Base-by-base conservation (phyloP, 345 rosid genomes). In the Rhizophora apiculata region DNA sequence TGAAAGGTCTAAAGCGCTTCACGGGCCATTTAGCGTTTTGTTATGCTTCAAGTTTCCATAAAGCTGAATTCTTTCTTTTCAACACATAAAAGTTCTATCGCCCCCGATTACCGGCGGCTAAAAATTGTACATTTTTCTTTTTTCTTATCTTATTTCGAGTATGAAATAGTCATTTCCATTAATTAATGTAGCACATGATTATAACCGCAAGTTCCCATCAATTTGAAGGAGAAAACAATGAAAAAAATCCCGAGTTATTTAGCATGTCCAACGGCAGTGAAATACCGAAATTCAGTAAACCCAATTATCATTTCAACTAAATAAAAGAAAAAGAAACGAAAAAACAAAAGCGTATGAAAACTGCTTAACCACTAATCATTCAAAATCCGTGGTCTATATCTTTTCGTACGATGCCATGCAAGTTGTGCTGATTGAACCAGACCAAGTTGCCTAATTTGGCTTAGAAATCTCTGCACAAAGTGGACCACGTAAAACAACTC, bases 31-130 rank as follows among this genome's bases (percentile, higher is more conserved):
- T 19, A 19, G 19, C 34, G 6, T 4, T 24, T 43, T 2, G 24
- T 63, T 3, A 19, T 15, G 54, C 39, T 52, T 60, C 2, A 1
- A 11, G 74, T 58, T 70, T 65, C 31, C 21, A 51, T 59, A 68
- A 59, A 72, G 69, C 53, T 52, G 66, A 51, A 27, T 32, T 63
- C 52, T 32, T 32, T 63, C 52, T 39, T 7, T 39, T 19, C 8
- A 58, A 34, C 8, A 16, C 31, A 32, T 30, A 26, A 65, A 65
- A 65, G 68, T 43, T 26, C 27, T 22, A 37, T 3, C 46, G 3
- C 46, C 22, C 65, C 69, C 3, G 32, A 19, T 34, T 60, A 79
- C 69, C 71, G 73, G 64, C 65, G 72, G 74, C 69, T 58, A 64
- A 52, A 60, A 52, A 7, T 11, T 36, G 30, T 43, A 10, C 62